These are phyloP conservation scores for Trebouxia sp. DNA, from an alignment of 139 green algal species.

Conservation along the genomic window DNA sequence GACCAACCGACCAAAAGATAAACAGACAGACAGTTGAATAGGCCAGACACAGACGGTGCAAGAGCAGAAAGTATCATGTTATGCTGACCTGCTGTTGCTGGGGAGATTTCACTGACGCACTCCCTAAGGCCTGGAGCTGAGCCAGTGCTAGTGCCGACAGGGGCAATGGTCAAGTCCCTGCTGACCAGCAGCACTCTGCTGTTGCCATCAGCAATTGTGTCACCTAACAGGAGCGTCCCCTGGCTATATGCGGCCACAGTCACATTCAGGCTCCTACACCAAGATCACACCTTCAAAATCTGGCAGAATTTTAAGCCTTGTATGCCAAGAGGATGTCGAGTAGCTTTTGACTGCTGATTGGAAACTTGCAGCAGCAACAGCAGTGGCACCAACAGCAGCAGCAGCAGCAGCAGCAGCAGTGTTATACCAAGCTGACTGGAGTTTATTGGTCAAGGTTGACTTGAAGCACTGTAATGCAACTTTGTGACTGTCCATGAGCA, in stretches of 20 bases:
- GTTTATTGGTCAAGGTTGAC: no score
- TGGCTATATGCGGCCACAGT: slow-evolving; percentile 60
- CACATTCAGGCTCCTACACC: slow-evolving; percentile 58
- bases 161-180: slow-evolving; percentile 61
- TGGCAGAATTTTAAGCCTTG: neutral
- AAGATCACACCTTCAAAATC: neutral
- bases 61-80: neutral
- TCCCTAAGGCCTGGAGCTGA: slow-evolving; percentile 66
- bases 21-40: no score
- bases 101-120: slow-evolving; percentile 69
- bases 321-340: neutral
- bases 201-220: slow-evolving; percentile 48
- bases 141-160: slow-evolving; percentile 53
- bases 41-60: no score
- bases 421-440: no score
- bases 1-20: no score
- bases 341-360: neutral
- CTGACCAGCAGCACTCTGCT: slow-evolving; percentile 58
- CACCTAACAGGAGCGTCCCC: slow-evolving; percentile 72
- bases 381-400: no score
- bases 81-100: slow-evolving; percentile 58
- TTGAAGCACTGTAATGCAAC: no score
- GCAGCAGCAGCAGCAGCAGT: no score
- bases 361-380: neutral
- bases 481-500: no score